These are phyloP conservation scores for Fraxinus velutina DNA, from an alignment of 305 asterid genomes.

Conservation along the genomic window DNA sequence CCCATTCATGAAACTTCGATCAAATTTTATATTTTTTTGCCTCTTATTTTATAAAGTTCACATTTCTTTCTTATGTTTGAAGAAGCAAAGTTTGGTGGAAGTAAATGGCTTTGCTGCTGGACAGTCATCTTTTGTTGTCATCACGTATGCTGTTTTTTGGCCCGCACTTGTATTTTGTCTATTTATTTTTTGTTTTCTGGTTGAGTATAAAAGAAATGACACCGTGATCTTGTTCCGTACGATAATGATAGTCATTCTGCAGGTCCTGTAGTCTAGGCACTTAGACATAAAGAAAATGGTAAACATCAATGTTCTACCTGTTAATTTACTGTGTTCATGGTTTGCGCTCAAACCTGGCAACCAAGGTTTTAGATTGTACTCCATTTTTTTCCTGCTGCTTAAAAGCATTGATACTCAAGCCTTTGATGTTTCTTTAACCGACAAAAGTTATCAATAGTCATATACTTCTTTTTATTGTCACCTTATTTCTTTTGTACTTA, in stretches of 20 bases:
- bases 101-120: not conserved
- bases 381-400: not conserved
- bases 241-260: not conserved
- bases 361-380: not conserved
- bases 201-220: not conserved
- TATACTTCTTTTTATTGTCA: conserved; percentile 18
- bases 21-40: not conserved
- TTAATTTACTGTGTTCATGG: not conserved
- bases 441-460: not conserved
- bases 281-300: not conserved
- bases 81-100: not conserved
- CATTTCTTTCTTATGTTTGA: not conserved
- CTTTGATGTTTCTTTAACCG: not conserved
- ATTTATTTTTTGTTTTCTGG: not conserved
- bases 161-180: not conserved
- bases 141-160: not conserved
- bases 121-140: not conserved
- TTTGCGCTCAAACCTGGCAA: not conserved
- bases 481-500: not conserved
- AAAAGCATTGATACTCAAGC: not conserved
- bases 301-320: not conserved
- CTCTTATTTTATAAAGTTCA: not conserved
- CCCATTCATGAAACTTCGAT: conserved; percentile 4
- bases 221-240: not conserved
- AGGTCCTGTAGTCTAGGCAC: not conserved